Percentiles rank a stretch among this genome's conserved stretches.
Evolutionary conservation across 257 asterid species (phyloP).

Genomic region (Forsythia viridissima): DNA sequence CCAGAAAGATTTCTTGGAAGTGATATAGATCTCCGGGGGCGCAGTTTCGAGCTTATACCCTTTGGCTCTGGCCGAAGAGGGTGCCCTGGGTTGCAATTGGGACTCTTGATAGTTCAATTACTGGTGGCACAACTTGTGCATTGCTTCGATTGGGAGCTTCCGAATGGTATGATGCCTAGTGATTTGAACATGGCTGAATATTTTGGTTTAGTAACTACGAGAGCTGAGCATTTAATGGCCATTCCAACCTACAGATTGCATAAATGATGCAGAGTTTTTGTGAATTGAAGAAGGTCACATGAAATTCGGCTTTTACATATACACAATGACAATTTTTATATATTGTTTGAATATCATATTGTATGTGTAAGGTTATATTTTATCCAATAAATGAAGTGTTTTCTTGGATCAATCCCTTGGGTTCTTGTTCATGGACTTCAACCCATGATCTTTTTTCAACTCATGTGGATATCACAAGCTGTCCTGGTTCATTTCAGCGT

Average conservation of each 20-base stretch:
- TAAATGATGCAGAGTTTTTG: background rate
- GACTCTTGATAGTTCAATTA: constrained; percentile 25
- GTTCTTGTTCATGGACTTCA: too few relatives aligned
- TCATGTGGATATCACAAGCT: too few relatives aligned
- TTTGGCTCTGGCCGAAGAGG: constrained; percentile 38
- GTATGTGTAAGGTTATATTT: too few relatives aligned
- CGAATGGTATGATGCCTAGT: constrained; percentile 10
- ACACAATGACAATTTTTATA: too few relatives aligned
- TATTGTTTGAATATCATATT: too few relatives aligned
- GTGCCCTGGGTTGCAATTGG: constrained; percentile 35
- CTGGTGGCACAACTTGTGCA: constrained; percentile 40
- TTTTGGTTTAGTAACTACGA: constrained; percentile 23
- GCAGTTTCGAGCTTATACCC: constrained; percentile 29
- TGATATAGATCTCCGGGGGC: constrained; percentile 26
- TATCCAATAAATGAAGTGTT: too few relatives aligned
- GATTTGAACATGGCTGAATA: constrained; percentile 34
- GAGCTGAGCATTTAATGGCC: constrained; percentile 24
- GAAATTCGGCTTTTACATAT: too few relatives aligned
- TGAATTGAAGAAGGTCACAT: too few relatives aligned
- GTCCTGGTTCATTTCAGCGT: too few relatives aligned
- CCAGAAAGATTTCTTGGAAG: constrained; percentile 35
- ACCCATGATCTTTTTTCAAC: too few relatives aligned
- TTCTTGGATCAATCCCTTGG: too few relatives aligned
- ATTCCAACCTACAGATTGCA: constrained; percentile 20
- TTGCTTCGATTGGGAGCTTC: constrained; percentile 45